Conservation (phyloP, 177 flowering plant species). For the Telopea speciosissima region DNA sequence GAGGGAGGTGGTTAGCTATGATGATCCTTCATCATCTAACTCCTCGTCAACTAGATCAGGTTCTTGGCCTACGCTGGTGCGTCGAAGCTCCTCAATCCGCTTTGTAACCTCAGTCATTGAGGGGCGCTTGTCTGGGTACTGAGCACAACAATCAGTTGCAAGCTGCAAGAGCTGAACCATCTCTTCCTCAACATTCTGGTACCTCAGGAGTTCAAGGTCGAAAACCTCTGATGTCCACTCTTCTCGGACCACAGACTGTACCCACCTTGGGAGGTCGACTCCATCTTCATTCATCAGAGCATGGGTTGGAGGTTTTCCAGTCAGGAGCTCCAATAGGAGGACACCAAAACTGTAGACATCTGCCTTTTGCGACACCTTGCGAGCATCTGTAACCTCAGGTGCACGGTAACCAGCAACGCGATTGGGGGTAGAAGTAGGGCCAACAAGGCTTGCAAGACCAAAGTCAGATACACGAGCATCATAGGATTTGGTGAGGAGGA, state of each 20-base stretch:
- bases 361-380: slow-evolving; percentile 67
- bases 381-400: slow-evolving; percentile 76
- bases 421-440: slow-evolving; percentile 45
- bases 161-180: slow-evolving; percentile 82
- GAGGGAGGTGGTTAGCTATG: slow-evolving; percentile 25
- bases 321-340: slow-evolving; percentile 66
- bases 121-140: slow-evolving; percentile 80
- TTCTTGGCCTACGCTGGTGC: slow-evolving; percentile 17
- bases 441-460: slow-evolving; percentile 60
- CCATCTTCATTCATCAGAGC: slow-evolving; percentile 66
- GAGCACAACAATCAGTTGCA: slow-evolving; percentile 66
- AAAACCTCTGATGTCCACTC: slow-evolving; percentile 85
- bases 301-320: slow-evolving; percentile 81
- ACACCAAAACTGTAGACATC: slow-evolving; percentile 93
- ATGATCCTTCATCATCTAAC: slow-evolving; percentile 24
- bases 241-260: slow-evolving; percentile 71
- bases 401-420: slow-evolving; percentile 81
- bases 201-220: slow-evolving; percentile 72
- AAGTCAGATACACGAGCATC: slow-evolving; percentile 69
- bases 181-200: slow-evolving; percentile 76
- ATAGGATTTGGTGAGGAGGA: slow-evolving; percentile 53
- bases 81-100: slow-evolving; percentile 59
- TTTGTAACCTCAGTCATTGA: slow-evolving; percentile 51
- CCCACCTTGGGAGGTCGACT: slow-evolving; percentile 91
- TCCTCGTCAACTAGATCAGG: neutral